These are phyloP conservation scores for Tetrapisispora nanseiensis DNA, from an alignment of 805 yeast species.

Conservation along the genomic window DNA sequence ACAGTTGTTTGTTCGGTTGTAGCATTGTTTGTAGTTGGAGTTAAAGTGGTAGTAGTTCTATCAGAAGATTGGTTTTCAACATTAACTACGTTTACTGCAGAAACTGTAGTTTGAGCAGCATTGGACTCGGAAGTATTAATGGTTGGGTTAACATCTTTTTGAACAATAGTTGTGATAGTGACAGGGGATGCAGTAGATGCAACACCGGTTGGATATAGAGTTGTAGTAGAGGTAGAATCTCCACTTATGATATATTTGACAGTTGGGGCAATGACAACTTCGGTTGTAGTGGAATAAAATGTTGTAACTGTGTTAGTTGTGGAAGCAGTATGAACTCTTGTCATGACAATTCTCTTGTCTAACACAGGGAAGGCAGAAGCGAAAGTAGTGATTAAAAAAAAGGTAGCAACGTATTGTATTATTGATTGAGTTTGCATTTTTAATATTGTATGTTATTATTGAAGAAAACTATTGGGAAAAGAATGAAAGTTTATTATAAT, in stretches of 20 bases:
- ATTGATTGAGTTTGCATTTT: conserved; percentile 2
- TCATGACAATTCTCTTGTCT: conserved; percentile 35
- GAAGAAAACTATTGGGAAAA: neutral
- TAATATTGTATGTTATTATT: neutral
- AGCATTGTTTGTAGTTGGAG: conserved; percentile 7
- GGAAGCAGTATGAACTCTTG: conserved; percentile 47
- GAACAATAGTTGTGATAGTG: conserved; percentile 21
- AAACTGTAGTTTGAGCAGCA: conserved; percentile 17
- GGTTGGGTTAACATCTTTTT: conserved; percentile 11
- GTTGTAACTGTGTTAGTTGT: conserved; percentile 38
- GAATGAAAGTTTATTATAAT: neutral
- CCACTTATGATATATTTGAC: conserved; percentile 32
- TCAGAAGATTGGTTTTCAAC: conserved; percentile 1
- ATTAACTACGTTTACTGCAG: neutral
- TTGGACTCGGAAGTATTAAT: conserved; percentile 14
- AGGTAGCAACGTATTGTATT: neutral
- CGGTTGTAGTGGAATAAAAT: conserved; percentile 33
- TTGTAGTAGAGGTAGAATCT: conserved; percentile 31
- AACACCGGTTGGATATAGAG: conserved; percentile 29
- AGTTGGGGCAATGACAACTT: conserved; percentile 33
- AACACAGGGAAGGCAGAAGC: conserved; percentile 19
- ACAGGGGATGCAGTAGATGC: conserved; percentile 29
- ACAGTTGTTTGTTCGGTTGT: conserved; percentile 1
- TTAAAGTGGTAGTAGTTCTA: conserved; percentile 9
- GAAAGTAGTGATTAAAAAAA: conserved; percentile 4